Base-by-base conservation (phyloP, 192 early-diverging fungal genomes). In the Pilaira anomala region DNA sequence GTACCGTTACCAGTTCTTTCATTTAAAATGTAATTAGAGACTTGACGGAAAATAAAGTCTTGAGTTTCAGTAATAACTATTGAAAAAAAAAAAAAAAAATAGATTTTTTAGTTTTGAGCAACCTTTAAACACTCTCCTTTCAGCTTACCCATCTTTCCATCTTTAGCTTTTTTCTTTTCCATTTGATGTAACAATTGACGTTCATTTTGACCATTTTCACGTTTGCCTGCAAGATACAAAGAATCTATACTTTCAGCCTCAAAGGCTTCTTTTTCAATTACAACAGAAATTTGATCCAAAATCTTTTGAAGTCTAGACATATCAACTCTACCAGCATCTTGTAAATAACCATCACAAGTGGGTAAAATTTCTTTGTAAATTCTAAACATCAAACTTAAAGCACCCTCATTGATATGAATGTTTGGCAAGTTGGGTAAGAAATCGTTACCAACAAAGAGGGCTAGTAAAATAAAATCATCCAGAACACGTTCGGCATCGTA, bases 371-470 rank as follows among this genome's bases (percentile, higher is more conserved):
- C 77, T 48, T 83, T 83, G 65, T 91, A 89, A 7, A 85, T 77
- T 19, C 80, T 75, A 71, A 88, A 89, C 76, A 87, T 76, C 7
- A 89, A 76, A 56, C 80, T 82, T 26, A 91, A 67, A 0, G 94
- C 95, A 52, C 94, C 94, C 75, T 95, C 91, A 25, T 88, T 88
- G 67, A 99, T 99, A 59, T 97, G 92, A 33, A 98, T 79, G 60
- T 89, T 91, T 39, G 95, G 95, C 40, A 98, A 70, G 73, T 92
- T 92, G 45, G 97, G 97, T 63, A 99, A 69, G 75, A 97, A 99
- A 76, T 98, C 97, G 74, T 98, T 98, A 53, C 97, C 97, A 25
- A 98, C 88, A 75, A 98, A 94, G 76, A 98, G 87, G 51, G 85
- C 88, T 67, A 98, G 80, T 24, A 99, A 81, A 2, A 98, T 87